phyloP scores from a whole-genome alignment of 1,284 basidiomycete species.

The Papiliotrema terrestris region DNA sequence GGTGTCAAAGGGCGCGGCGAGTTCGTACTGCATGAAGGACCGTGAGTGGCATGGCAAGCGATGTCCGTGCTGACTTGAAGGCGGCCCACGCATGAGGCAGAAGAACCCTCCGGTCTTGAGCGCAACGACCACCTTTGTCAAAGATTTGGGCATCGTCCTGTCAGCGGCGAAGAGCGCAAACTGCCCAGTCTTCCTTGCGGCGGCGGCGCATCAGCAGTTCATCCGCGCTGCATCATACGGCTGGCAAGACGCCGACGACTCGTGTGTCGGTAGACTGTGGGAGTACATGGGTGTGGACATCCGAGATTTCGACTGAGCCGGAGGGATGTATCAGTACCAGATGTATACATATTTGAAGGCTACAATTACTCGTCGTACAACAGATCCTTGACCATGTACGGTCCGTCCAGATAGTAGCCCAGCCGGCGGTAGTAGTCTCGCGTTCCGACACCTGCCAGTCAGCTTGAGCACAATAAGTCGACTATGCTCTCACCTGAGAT shows the following conservation, averaged over 20 bases:
- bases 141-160: slow-evolving; percentile 34
- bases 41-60: slow-evolving; percentile 17
- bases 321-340: neutral
- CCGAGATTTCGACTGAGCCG: neutral
- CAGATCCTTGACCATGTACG: slow-evolving; percentile 86
- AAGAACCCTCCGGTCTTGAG: slow-evolving; percentile 20
- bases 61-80: slow-evolving; percentile 6
- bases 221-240: slow-evolving; percentile 20
- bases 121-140: slow-evolving; percentile 28
- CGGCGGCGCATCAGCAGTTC: slow-evolving; percentile 35
- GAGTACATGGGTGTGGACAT: slow-evolving; percentile 16
- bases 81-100: slow-evolving; percentile 32
- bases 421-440: slow-evolving; percentile 90
- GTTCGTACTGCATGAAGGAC: slow-evolving; percentile 39
- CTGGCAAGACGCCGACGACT: slow-evolving; percentile 33
- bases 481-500: slow-evolving; percentile 68
- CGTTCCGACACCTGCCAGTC: slow-evolving; percentile 72
- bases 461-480: neutral
- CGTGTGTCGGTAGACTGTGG: slow-evolving; percentile 30
- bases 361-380: slow-evolving; percentile 8
- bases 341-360: neutral
- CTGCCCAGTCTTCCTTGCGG: slow-evolving; percentile 35
- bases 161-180: slow-evolving; percentile 29
- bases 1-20: slow-evolving; percentile 37
- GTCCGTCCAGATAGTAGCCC: slow-evolving; percentile 91